Evolutionary conservation across 129 eudicot genomes (phyloP), one percentile per base, ranked within the genome.

Genomic region (Pseudognaphalium luteoalbum): DNA sequence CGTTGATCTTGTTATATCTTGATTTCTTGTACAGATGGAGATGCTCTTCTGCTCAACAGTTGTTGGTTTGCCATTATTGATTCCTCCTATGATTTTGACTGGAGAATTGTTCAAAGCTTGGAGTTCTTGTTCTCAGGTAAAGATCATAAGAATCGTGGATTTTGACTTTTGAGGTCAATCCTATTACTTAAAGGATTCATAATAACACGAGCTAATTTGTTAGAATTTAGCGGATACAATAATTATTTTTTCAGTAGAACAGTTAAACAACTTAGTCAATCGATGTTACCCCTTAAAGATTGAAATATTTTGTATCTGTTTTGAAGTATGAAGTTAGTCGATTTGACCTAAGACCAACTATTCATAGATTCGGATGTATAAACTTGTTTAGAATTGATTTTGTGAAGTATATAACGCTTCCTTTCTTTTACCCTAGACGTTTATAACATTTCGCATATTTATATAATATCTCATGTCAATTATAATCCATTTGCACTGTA

Each of bases 1-100:
- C 4, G 14, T 19, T 69, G 15, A 44, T 44, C 52, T 44, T 44
- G 17, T 44, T 44, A 44, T 17, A 14, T 44, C 52, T 11, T 3
- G 35, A 3, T 15, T 25, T 29, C 19, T 61, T 42, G 32, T 59
- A 51, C 78, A 91, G 97, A 91, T 88, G 82, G 97, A 91, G 83
- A 89, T 91, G 97, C 88, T 91, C 41, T 91, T 91, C 60, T 91
- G 96, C 85, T 89, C 96, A 52, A 91, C 97, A 0, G 76, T 89
- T 20, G 97, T 91, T 0, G 97, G 97, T 17, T 68, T 89, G 87
- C 97, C 97, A 30, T 85, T 91, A 77, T 81, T 91, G 85, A 87
- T 91, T 74, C 96, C 90, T 30, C 97, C 97, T 7, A 91, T 91
- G 97, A 33, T 91, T 66, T 56, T 91, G 39, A 91, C 96, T 0